A percentile compares a stretch with the other conserved stretches of the same genome.
Conservation (phyloP, 805 yeast species). For the Kodamaea kakaduensis region DNA sequence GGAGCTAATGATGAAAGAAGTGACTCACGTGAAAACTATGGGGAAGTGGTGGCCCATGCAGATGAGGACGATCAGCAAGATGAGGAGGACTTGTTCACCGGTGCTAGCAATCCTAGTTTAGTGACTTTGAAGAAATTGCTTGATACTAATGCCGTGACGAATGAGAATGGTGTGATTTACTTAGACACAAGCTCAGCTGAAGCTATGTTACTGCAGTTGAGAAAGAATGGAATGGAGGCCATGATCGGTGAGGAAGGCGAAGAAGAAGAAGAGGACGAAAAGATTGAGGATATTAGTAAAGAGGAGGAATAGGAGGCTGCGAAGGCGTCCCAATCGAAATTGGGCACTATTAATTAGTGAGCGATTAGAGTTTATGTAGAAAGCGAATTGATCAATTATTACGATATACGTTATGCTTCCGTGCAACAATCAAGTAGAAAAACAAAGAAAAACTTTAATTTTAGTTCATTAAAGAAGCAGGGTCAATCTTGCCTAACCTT, state of each 20-base stretch:
- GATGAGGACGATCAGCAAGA: slow-evolving; percentile 9
- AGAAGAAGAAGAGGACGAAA: slow-evolving; percentile 26
- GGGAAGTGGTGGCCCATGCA: slow-evolving; percentile 3
- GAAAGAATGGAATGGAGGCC: slow-evolving; percentile 25
- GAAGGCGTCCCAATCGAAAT: no score
- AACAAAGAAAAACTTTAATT: no score
- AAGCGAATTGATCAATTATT: slow-evolving; percentile 3
- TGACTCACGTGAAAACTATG: slow-evolving; percentile 1
- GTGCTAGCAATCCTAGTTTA: slow-evolving; percentile 12
- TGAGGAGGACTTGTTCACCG: slow-evolving; percentile 11
- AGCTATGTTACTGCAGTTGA: slow-evolving; percentile 53
- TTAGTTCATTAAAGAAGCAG: no score
- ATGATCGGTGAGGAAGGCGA: slow-evolving; percentile 24
- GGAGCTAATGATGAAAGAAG: slow-evolving; percentile 16
- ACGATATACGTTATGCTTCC: no score
- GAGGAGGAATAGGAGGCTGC: slow-evolving; percentile 16
- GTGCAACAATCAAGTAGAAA: slow-evolving; percentile 1
- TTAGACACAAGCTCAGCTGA: slow-evolving; percentile 60
- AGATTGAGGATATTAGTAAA: slow-evolving; percentile 32
- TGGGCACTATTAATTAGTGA: no score
- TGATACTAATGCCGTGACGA: slow-evolving; percentile 45
- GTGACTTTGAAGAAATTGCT: slow-evolving; percentile 11
- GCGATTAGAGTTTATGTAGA: slow-evolving; percentile 1
- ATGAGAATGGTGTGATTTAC: slow-evolving; percentile 62
- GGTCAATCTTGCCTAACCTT: no score